Percentiles rank a stretch among this genome's conserved stretches.
phyloP scores from a whole-genome alignment of 208 protist genomes.

The Leishmania gerbilli region DNA sequence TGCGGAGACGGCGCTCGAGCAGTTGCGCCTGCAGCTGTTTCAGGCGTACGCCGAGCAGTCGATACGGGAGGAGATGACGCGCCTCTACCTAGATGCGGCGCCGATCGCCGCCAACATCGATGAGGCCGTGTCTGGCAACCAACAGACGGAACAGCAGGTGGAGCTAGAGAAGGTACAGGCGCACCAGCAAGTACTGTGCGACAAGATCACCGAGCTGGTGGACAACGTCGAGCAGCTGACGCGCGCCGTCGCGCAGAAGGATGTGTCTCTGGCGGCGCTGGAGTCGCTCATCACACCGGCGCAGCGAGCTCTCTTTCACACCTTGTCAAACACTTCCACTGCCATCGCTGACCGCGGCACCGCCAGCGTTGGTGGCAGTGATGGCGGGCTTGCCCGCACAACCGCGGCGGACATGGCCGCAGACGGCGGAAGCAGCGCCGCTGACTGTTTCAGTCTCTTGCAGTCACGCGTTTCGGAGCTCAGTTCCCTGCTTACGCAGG shows the following conservation, averaged over 20 bases:
- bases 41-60: slow-evolving; percentile 29
- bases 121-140: slow-evolving; percentile 10
- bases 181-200: slow-evolving; percentile 25
- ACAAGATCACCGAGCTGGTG: slow-evolving; percentile 39
- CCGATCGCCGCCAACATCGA: slow-evolving; percentile 5
- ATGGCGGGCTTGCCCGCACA: neutral
- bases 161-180: slow-evolving; percentile 31
- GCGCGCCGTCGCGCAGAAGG: slow-evolving; percentile 24
- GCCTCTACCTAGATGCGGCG: slow-evolving; percentile 21
- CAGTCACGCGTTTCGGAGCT: slow-evolving; percentile 34
- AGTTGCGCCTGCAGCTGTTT: slow-evolving; percentile 31
- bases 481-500: slow-evolving; percentile 21
- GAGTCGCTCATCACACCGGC: slow-evolving; percentile 36
- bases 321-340: slow-evolving; percentile 18
- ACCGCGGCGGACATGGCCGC: neutral
- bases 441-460: slow-evolving; percentile 32
- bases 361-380: neutral
- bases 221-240: slow-evolving; percentile 38
- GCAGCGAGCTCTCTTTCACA: slow-evolving; percentile 37
- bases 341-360: neutral
- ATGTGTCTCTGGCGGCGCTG: slow-evolving; percentile 27
- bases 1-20: slow-evolving; percentile 6
- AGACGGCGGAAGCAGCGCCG: slow-evolving; percentile 2
- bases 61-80: slow-evolving; percentile 23
- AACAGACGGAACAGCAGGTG: slow-evolving; percentile 28